Evolutionary conservation across 129 eudicot genomes (phyloP), one percentile per base, ranked within the genome.

Genomic region (Helichrysum umbraculigerum): DNA sequence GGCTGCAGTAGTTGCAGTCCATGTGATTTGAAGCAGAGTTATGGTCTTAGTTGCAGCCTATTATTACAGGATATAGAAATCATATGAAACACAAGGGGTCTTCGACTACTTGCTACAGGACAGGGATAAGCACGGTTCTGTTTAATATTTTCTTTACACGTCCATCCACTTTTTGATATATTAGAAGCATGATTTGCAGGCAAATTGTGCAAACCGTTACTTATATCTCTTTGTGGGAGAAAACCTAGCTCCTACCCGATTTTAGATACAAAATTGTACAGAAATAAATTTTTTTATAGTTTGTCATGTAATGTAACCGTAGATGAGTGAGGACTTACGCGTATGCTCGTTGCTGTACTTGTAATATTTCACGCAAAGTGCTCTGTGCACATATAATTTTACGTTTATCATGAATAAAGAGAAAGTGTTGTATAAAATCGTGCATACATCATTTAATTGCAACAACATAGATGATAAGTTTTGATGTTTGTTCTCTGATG

Each of bases 1-100:
- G 42, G 70, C 70, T 72, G 83, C 79, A 80, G 21, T 80, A 73
- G 69, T 80, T 58, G 74, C 79, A 16, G 79, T 73, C 42, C 62
- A 66, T 67, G 79, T 80, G 56, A 80, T 80, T 14, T 80, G 79
- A 80, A 73, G 52, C 1, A 20, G 75, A 58, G 52, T 17, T 66
- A 28, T 67, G 62, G 64, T 67, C 75, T 54, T 52, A 19, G 44
- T 52, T 65, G 32, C 78, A 70, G 47, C 37, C 16, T 14, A 47
- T 47, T 32, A 33, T 76, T 76, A 51, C 44, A 33, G 30, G 21
- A n/a, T 54, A 51, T 5, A 54, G 19, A 54, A 4, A 54, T 17
- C 2, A 22, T 54, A 14, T 1, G 21, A 7, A 54, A 54, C 25
- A 20, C n/a, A n/a, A n/a, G 19, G 28, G 1, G 17, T 47, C 6